Percentiles rank a stretch among this genome's conserved stretches.
Evolutionary conservation across 441 rosid genomes (phyloP).

Genomic region (Populus hybrid): DNA sequence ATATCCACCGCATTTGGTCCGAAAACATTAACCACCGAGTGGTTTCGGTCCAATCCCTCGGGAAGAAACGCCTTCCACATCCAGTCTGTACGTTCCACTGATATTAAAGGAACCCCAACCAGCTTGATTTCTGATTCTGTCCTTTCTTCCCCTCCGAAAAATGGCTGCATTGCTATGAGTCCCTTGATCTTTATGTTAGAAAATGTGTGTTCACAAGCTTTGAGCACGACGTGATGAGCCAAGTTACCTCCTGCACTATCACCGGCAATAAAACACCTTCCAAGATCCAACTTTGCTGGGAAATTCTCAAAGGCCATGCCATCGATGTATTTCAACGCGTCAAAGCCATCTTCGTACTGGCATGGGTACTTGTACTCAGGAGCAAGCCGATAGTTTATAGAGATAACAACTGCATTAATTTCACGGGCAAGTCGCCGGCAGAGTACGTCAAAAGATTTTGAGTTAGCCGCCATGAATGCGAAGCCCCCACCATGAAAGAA

Average conservation of each 20-base stretch:
- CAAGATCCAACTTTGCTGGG: slow-evolving; percentile 45
- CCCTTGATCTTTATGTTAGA: slow-evolving; percentile 35
- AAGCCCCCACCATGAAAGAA: slow-evolving; percentile 83
- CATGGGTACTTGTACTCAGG: slow-evolving; percentile 63
- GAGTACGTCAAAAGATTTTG: slow-evolving; percentile 39
- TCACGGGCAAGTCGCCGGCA: slow-evolving; percentile 52
- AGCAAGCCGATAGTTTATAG: slow-evolving; percentile 63
- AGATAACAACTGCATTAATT: slow-evolving; percentile 45
- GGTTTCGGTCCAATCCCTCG: slow-evolving; percentile 52
- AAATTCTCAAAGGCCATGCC: slow-evolving; percentile 17
- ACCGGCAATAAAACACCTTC: slow-evolving; percentile 55
- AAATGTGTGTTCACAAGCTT: slow-evolving; percentile 20
- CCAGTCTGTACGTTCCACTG: slow-evolving; percentile 44
- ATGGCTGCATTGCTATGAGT: slow-evolving; percentile 54
- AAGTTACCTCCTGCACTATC: slow-evolving; percentile 69
- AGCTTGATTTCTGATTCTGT: slow-evolving; percentile 50
- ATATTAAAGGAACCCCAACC: slow-evolving; percentile 23
- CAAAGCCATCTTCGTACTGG: slow-evolving; percentile 64
- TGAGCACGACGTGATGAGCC: slow-evolving; percentile 55
- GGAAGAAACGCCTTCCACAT: slow-evolving; percentile 53
- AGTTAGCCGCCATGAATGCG: slow-evolving; percentile 44
- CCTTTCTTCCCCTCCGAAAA: slow-evolving; percentile 63
- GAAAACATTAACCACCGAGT: slow-evolving; percentile 43
- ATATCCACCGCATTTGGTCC: slow-evolving; percentile 47
- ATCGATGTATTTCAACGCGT: slow-evolving; percentile 45